Base-by-base conservation (phyloP, 371 early-diverging fungal species). In the Actinomucor elegans region DNA sequence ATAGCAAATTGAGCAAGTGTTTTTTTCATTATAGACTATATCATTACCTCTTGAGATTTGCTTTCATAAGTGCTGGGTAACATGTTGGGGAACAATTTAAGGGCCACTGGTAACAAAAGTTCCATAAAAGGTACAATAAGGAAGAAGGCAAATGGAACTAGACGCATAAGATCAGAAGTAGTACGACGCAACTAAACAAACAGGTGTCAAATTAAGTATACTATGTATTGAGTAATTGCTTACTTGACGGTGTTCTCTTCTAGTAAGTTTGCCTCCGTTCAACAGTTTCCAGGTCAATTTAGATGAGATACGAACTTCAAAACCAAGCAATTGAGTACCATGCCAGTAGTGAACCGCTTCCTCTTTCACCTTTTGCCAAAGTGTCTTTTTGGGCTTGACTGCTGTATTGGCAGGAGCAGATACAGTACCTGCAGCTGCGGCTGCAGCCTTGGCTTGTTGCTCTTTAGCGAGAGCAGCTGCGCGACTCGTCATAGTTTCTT, bases 41-140 rank as follows among this genome's bases (percentile, higher is more conserved):
- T n/a, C n/a, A n/a, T n/a, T n/a, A 84, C 87, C 70, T 80, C 89
- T 56, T 84, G 83, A 59, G 81, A 89, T 69, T 93, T 91, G 83
- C 89, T 87, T 69, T 94, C 94, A 70, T 93, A 98, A 4, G 98
- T 96, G 54, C 90, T 90, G 4, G 98, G 98, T 33, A 98, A 71
- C 93, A 98, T 94, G 65, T 94, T 91, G 29, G 98, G 98, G 87
- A 96, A 98, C 41, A 98, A 69, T 66, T 92, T 91, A 29, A 98
- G 74, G 11, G 93, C 85, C 18, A 98, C 84, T 4, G 98, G 98
- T 21, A 98, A 68, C 20, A 93, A 72, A 11, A 98, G 79, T 73
- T 97, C 97, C 75, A 94, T 87, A 72, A 97, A 97, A 32, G 98
- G 98, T 18, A 98, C 91, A 54, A 93, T 75, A 24, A 98, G 52